Percentiles rank a stretch among this genome's conserved stretches.
Evolutionary conservation across 2,329 filamentous ascomycete species (phyloP).

Genomic region (Colletotrichum tropicicola): DNA sequence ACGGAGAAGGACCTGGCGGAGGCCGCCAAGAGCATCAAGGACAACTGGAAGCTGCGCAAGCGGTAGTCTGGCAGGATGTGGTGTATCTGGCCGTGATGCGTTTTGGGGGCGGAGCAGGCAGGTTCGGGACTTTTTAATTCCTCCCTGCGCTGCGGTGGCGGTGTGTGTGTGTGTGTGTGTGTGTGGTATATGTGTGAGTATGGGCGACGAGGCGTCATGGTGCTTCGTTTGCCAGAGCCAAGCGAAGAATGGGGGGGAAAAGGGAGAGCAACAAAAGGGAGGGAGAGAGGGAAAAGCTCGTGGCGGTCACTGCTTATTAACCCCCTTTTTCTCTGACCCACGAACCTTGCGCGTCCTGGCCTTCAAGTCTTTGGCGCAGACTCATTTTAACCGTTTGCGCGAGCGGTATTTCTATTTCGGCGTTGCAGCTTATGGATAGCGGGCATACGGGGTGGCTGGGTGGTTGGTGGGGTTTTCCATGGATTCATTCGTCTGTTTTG

Average conservation of each 20-base stretch:
- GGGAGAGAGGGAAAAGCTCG: too few relatives aligned
- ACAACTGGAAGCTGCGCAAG: slow-evolving; percentile 77
- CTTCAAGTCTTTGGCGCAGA: too few relatives aligned
- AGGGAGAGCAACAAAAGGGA: background rate
- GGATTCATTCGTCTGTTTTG: background rate
- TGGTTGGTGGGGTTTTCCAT: background rate
- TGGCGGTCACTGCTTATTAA: too few relatives aligned
- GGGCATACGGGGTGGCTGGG: background rate
- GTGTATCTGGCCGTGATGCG: too few relatives aligned
- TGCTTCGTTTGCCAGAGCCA: background rate
- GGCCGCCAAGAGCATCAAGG: slow-evolving; percentile 75
- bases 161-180: background rate
- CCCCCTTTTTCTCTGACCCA: background rate
- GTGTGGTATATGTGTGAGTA: background rate
- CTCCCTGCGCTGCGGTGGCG: too few relatives aligned
- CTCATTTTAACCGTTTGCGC: too few relatives aligned
- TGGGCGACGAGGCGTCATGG: background rate
- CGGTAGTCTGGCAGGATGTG: too few relatives aligned
- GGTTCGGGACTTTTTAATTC: too few relatives aligned
- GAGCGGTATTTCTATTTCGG: background rate
- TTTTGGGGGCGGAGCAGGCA: too few relatives aligned
- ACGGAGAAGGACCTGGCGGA: slow-evolving; percentile 82
- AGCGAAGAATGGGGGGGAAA: background rate
- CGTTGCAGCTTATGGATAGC: background rate
- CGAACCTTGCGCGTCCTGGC: too few relatives aligned